phyloP scores from a whole-genome alignment of 345 rosid genomes.

The Salix udensis region DNA sequence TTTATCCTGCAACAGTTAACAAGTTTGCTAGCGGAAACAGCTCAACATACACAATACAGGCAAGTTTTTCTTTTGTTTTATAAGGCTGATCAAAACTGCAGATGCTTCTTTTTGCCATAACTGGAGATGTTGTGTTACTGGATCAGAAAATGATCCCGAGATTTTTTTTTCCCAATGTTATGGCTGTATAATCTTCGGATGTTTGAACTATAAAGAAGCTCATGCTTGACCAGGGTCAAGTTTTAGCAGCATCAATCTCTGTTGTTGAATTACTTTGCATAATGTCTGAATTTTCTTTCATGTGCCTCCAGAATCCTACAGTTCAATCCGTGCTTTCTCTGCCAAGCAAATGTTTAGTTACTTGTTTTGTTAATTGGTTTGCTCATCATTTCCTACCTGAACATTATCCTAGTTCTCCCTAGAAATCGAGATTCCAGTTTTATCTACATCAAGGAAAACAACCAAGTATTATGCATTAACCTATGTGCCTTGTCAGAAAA shows the following conservation, averaged over 20 bases:
- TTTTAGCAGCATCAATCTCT: constrained; percentile 18
- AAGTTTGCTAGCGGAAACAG: constrained; percentile 15
- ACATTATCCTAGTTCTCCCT: no score
- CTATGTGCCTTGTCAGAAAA: no score
- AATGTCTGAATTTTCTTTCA: background rate
- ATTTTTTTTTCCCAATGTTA: background rate
- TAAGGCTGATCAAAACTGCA: constrained; percentile 20
- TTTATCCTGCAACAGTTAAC: constrained; percentile 4
- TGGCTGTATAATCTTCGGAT: constrained; percentile 8
- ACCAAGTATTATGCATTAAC: no score
- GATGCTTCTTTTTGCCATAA: constrained; percentile 25
- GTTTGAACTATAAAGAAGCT: constrained; percentile 15
- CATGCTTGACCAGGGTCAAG: constrained; percentile 19
- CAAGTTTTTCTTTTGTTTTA: constrained; percentile 14
- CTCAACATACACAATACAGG: constrained; percentile 23
- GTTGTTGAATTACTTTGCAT: background rate
- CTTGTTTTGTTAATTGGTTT: background rate
- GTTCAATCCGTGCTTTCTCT: background rate
- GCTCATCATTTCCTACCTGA: background rate
- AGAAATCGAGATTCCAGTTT: no score
- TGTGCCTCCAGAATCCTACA: background rate
- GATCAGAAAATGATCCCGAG: constrained; percentile 15
- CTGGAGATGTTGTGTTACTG: constrained; percentile 14
- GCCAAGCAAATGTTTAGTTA: background rate
- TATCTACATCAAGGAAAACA: no score